Evolutionary conservation across 1,284 basidiomycete species (phyloP).

Genomic region (Sporisorium exsertum): DNA sequence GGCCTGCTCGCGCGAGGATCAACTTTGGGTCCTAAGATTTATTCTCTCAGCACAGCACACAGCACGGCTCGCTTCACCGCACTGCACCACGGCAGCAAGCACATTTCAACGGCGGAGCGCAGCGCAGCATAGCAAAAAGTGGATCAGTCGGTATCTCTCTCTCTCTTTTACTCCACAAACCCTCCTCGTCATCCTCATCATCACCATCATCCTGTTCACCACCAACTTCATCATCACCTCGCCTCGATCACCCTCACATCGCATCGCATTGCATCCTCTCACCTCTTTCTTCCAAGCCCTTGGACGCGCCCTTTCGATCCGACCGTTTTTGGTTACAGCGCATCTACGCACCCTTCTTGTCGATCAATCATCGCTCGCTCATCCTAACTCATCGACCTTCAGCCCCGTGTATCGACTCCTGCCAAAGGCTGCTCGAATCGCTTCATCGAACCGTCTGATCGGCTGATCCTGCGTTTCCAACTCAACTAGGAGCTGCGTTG

Average conservation of each 20-base stretch:
- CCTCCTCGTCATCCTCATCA: constrained; percentile 8
- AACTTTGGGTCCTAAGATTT: constrained; percentile 2
- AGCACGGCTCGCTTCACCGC: constrained; percentile 3
- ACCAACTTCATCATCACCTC: constrained; percentile 8
- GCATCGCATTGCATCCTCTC: neutral
- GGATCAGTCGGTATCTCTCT: constrained; percentile 18
- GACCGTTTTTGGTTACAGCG: constrained; percentile 2
- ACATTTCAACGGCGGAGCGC: neutral
- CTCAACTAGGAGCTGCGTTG: neutral
- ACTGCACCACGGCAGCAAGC: constrained; percentile 4
- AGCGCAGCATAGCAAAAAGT: constrained; percentile 7
- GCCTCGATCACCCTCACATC: constrained; percentile 3
- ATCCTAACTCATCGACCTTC: constrained; percentile 1
- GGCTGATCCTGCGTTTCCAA: neutral
- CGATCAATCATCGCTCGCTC: constrained; percentile 5
- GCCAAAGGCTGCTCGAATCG: neutral
- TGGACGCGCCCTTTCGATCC: neutral
- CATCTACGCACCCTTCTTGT: constrained; percentile 4
- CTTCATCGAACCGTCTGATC: neutral
- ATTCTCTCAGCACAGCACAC: constrained; percentile 17
- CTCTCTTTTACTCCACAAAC: constrained; percentile 20
- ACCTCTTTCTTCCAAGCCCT: neutral
- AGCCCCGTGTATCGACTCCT: neutral
- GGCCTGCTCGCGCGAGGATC: constrained; percentile 8
- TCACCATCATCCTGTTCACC: constrained; percentile 9